These are phyloP conservation scores for Bretziella fagacearum DNA, from an alignment of 2,329 filamentous ascomycete species.

Conservation along the genomic window DNA sequence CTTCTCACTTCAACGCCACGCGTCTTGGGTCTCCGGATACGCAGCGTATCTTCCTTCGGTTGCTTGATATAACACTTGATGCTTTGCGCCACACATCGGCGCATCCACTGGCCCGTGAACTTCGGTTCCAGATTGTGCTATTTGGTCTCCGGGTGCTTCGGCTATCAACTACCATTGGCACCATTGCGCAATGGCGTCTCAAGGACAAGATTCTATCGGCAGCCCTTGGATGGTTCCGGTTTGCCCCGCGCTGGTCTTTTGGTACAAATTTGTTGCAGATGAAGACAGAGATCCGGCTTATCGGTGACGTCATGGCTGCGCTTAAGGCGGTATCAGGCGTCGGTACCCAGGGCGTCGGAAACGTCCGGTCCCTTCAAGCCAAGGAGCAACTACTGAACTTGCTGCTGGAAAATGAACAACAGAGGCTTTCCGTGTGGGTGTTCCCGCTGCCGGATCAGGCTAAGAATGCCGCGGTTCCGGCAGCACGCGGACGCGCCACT, in stretches of 20 bases:
- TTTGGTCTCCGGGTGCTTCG: slow-evolving; percentile 66
- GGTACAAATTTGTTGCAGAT: slow-evolving; percentile 85
- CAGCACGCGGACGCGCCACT: slow-evolving; percentile 15
- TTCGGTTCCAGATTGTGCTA: slow-evolving; percentile 76
- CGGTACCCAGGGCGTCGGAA: slow-evolving; percentile 33
- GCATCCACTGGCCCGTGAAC: slow-evolving; percentile 78
- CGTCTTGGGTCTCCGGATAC: slow-evolving; percentile 70
- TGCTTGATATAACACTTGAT: slow-evolving; percentile 63
- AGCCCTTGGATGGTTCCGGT: slow-evolving; percentile 74
- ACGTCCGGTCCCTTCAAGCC: slow-evolving; percentile 47
- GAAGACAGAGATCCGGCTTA: slow-evolving; percentile 74
- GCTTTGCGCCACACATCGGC: slow-evolving; percentile 32
- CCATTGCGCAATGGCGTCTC: slow-evolving; percentile 55
- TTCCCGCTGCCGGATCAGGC: slow-evolving; percentile 47
- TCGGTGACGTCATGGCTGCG: slow-evolving; percentile 54
- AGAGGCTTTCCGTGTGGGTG: slow-evolving; percentile 75
- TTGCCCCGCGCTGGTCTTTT: slow-evolving; percentile 78
- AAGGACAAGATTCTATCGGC: slow-evolving; percentile 83
- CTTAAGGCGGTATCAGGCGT: slow-evolving; percentile 48
- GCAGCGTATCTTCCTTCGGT: slow-evolving; percentile 63
- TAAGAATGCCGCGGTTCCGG: slow-evolving; percentile 21
- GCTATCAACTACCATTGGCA: slow-evolving; percentile 49
- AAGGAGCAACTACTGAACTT: slow-evolving; percentile 74
- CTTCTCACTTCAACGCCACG: slow-evolving; percentile 87
- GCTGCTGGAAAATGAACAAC: slow-evolving; percentile 70